Percentiles rank a stretch among this genome's conserved stretches.
Evolutionary conservation across 1,284 basidiomycete species (phyloP).

Genomic region (Cerioporus squamosus): DNA sequence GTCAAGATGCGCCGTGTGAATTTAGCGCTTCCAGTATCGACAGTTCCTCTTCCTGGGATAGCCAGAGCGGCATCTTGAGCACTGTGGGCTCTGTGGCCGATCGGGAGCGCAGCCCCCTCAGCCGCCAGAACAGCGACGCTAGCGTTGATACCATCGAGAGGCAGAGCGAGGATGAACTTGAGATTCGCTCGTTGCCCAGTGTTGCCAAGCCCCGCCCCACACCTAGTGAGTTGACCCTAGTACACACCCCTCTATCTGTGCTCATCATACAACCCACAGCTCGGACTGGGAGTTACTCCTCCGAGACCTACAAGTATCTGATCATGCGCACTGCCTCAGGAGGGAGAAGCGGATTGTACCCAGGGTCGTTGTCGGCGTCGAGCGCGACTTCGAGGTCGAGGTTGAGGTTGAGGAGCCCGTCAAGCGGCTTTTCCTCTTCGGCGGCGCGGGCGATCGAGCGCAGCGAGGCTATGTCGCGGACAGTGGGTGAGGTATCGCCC

Average conservation of each 20-base stretch:
- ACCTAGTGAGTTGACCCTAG: constrained; percentile 30
- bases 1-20: constrained; percentile 52
- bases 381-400: constrained; percentile 51
- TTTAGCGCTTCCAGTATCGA: constrained; percentile 28
- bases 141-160: constrained; percentile 29
- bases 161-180: constrained; percentile 43
- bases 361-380: constrained; percentile 54
- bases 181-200: constrained; percentile 15
- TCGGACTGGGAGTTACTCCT: constrained; percentile 69
- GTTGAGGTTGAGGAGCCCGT: constrained; percentile 52
- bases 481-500: constrained; percentile 22
- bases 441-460: constrained; percentile 32
- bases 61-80: constrained; percentile 18
- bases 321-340: constrained; percentile 59
- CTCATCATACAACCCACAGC: constrained; percentile 36
- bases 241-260: constrained; percentile 16
- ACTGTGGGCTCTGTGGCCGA: constrained; percentile 13
- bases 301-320: constrained; percentile 67
- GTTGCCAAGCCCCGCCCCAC: constrained; percentile 31
- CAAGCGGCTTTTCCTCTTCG: constrained; percentile 56
- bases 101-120: constrained; percentile 43
- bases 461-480: constrained; percentile 5
- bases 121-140: constrained; percentile 39
- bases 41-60: constrained; percentile 27
- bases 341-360: constrained; percentile 57